These are phyloP conservation scores for Cinchona pubescens DNA, from an alignment of 257 asterid species.

Conservation along the genomic window DNA sequence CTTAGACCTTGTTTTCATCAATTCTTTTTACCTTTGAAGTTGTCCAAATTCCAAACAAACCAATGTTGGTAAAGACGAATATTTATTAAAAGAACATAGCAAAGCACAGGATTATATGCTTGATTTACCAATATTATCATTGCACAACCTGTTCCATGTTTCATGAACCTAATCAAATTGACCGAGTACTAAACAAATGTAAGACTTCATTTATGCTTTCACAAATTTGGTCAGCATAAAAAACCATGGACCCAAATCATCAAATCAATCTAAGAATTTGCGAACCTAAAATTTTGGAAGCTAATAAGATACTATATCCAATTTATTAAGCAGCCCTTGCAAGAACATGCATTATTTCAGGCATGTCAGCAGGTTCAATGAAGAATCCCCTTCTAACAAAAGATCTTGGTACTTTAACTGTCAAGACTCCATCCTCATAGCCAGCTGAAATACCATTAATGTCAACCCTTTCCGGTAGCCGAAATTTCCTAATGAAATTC, in stretches of 20 bases:
- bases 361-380: constrained; percentile 40
- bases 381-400: constrained; percentile 46
- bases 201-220: not conserved
- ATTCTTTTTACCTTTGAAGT: not conserved
- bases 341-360: constrained; percentile 24
- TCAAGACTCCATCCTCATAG: constrained; percentile 58
- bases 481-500: constrained; percentile 55
- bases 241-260: not conserved
- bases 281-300: not conserved
- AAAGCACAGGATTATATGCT: not conserved
- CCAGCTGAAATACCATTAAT: constrained; percentile 56
- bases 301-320: not conserved
- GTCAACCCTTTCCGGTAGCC: constrained; percentile 60
- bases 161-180: not conserved
- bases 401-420: constrained; percentile 55
- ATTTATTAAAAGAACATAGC: no score
- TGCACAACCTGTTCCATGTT: not conserved
- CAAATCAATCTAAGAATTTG: not conserved
- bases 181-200: not conserved
- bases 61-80: no score
- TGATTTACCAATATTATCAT: not conserved
- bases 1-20: not conserved
- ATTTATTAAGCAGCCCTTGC: constrained; percentile 85
- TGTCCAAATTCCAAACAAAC: not conserved
- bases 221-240: not conserved